These are phyloP conservation scores for Thyridium curvatum DNA, from an alignment of 2,329 filamentous ascomycete species.

Conservation along the genomic window DNA sequence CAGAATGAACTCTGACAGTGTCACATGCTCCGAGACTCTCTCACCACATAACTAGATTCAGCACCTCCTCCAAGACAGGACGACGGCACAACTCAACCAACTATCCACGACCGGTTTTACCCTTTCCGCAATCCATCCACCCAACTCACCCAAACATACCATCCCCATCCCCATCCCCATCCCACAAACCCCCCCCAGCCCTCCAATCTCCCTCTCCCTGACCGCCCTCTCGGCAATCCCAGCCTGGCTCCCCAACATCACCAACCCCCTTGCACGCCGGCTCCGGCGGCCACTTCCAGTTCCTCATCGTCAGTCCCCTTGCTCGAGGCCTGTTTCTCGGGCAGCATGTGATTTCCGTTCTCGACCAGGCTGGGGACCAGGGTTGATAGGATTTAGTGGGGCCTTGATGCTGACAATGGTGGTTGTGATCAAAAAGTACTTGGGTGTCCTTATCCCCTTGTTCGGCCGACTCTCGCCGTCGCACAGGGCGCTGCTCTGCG, in stretches of 20 bases:
- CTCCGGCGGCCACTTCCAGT: conserved; percentile 64
- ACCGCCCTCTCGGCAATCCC: not conserved
- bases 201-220: no score
- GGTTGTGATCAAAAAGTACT: no score
- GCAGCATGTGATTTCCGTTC: conserved; percentile 58
- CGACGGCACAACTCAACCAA: no score
- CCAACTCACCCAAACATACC: no score
- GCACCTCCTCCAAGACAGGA: no score
- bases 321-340: conserved; percentile 50
- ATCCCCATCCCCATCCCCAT: no score
- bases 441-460: conserved; percentile 82
- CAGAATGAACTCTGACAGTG: no score
- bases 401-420: conserved; percentile 13
- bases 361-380: conserved; percentile 39
- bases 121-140: no score
- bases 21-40: no score
- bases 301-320: conserved; percentile 65
- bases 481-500: conserved; percentile 63
- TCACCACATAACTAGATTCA: no score
- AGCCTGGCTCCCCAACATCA: not conserved
- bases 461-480: conserved; percentile 60
- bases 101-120: no score
- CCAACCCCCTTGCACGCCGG: conserved; percentile 44
- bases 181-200: no score
- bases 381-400: not conserved